A percentile compares a stretch with the other conserved stretches of the same genome.
Conservation (phyloP, 805 yeast species). For the Schizosaccharomyces octosporus region DNA sequence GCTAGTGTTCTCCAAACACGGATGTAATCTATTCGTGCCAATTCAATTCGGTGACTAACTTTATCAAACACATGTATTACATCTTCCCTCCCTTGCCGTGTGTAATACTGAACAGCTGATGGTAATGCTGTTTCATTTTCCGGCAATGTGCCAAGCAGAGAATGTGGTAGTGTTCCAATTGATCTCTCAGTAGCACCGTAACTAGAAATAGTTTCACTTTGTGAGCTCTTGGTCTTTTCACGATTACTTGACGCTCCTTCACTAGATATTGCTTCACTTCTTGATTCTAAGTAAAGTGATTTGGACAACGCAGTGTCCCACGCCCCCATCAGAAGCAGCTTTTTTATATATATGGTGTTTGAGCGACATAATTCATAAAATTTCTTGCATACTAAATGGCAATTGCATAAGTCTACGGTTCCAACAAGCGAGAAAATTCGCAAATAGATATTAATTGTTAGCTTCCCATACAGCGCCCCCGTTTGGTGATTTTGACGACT, state of each 20-base stretch:
- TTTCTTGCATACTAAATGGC: background rate
- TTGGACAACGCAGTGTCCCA: background rate
- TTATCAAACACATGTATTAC: background rate
- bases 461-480: background rate
- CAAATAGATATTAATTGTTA: background rate
- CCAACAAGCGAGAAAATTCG: background rate
- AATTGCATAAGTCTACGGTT: background rate
- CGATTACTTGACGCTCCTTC: too few species aligned
- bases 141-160: background rate
- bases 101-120: background rate
- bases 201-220: too few species aligned
- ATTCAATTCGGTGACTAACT: background rate
- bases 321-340: background rate
- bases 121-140: background rate
- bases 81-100: background rate
- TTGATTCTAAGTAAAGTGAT: background rate
- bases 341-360: background rate
- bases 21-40: background rate
- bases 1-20: conserved; percentile 17
- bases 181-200: too few species aligned
- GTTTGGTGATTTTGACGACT: background rate
- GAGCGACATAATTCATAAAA: background rate
- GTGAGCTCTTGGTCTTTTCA: too few species aligned
- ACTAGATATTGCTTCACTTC: background rate
- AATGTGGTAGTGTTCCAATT: too few species aligned